A percentile compares a stretch with the other conserved stretches of the same genome.
Conservation (phyloP, 192 early-diverging fungal species). For the Coemansia sp. region DNA sequence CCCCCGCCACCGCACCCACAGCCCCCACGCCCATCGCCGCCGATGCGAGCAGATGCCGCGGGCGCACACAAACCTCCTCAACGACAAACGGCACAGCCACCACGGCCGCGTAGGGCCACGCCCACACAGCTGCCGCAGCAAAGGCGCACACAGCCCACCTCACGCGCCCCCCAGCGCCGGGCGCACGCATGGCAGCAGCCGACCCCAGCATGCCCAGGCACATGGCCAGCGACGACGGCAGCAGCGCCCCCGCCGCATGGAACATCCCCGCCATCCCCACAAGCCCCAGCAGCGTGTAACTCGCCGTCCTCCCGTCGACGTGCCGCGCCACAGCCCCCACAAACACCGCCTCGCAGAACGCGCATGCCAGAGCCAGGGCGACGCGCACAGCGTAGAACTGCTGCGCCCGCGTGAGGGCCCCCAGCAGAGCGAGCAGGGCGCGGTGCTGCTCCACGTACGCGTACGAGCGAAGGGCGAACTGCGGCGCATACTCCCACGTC, state of each 20-base stretch:
- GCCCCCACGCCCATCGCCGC: slow-evolving; percentile 26
- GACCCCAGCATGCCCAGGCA: slow-evolving; percentile 74
- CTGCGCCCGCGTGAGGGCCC: slow-evolving; percentile 40
- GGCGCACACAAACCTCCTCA: slow-evolving; percentile 62
- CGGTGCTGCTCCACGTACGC: slow-evolving; percentile 70
- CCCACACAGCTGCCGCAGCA: slow-evolving; percentile 64
- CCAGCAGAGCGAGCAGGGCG: slow-evolving; percentile 33
- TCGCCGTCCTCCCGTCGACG: slow-evolving; percentile 66
- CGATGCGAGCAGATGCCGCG: not conserved
- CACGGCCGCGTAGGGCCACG: slow-evolving; percentile 88
- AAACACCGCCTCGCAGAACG: slow-evolving; percentile 70
- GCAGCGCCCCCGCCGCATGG: slow-evolving; percentile 73
- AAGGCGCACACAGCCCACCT: slow-evolving; percentile 61
- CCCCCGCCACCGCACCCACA: slow-evolving; percentile 34
- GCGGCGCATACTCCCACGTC: slow-evolving; percentile 96
- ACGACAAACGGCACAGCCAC: slow-evolving; percentile 75
- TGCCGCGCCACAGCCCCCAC: slow-evolving; percentile 62
- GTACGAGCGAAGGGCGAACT: slow-evolving; percentile 89
- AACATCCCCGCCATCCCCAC: slow-evolving; percentile 83
- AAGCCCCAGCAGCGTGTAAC: slow-evolving; percentile 64
- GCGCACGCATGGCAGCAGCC: slow-evolving; percentile 62
- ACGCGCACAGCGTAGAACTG: slow-evolving; percentile 77
- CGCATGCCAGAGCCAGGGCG: slow-evolving; percentile 60
- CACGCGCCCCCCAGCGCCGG: slow-evolving; percentile 54
- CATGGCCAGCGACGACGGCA: slow-evolving; percentile 96